These are phyloP conservation scores for Aspergillus versicolor DNA, from an alignment of 2,329 filamentous ascomycete genomes.

Conservation along the genomic window DNA sequence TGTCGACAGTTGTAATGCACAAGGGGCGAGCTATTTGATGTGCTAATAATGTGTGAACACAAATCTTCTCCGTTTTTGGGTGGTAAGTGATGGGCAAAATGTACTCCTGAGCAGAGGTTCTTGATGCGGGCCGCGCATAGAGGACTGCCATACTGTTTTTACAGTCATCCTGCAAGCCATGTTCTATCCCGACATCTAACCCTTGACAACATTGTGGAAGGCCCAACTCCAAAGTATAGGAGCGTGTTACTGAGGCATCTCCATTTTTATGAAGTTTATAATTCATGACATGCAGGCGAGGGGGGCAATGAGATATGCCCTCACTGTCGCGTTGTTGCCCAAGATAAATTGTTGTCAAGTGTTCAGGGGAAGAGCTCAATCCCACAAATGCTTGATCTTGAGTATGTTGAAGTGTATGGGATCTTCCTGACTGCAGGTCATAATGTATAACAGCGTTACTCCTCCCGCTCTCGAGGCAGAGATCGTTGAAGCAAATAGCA, in stretches of 20 bases:
- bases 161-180: constrained; percentile 1
- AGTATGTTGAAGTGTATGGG: constrained; percentile 16
- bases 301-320: neutral
- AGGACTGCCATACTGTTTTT: constrained; percentile 14
- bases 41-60: constrained; percentile 11
- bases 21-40: constrained; percentile 4
- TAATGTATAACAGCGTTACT: constrained; percentile 23
- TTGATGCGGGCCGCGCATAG: neutral
- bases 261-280: constrained; percentile 7
- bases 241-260: neutral
- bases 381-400: constrained; percentile 16
- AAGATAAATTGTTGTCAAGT: constrained; percentile 20
- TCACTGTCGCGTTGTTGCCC: neutral
- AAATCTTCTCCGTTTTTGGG: constrained; percentile 7
- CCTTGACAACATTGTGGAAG: neutral
- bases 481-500: constrained; percentile 17
- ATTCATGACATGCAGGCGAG: constrained; percentile 14
- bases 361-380: constrained; percentile 15
- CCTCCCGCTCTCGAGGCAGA: neutral
- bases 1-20: constrained; percentile 12
- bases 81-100: constrained; percentile 15
- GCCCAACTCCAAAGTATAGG: constrained; percentile 11
- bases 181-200: neutral
- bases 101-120: neutral
- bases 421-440: constrained; percentile 16